Conservation (phyloP, 768 basidiomycete species). For the Mycena latifolia region DNA sequence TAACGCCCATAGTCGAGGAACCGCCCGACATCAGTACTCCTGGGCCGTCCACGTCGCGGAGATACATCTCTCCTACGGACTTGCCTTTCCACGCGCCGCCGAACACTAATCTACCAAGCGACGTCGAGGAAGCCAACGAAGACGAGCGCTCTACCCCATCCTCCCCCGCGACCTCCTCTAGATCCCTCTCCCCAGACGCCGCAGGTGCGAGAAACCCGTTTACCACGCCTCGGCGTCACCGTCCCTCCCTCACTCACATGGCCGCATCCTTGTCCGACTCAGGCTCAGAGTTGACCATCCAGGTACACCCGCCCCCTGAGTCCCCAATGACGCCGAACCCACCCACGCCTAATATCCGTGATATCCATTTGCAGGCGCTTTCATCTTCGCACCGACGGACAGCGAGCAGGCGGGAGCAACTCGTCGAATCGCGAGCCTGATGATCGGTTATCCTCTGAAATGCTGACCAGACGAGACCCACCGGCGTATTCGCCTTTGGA, state of each 20-base stretch:
- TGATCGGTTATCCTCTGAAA: constrained; percentile 49
- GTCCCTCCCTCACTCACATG: constrained; percentile 77
- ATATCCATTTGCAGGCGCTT: constrained; percentile 84
- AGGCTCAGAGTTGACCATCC: constrained; percentile 77
- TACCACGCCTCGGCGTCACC: constrained; percentile 77
- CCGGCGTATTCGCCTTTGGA: constrained; percentile 93
- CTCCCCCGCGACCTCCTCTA: constrained; percentile 60
- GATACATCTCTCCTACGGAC: constrained; percentile 75
- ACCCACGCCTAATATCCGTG: constrained; percentile 86
- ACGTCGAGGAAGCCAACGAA: constrained; percentile 43
- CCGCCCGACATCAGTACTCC: constrained; percentile 58
- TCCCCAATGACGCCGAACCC: constrained; percentile 85
- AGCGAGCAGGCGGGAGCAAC: constrained; percentile 47
- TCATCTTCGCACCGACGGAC: constrained; percentile 54
- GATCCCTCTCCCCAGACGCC: constrained; percentile 72
- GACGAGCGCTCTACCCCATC: constrained; percentile 45
- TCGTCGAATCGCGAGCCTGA: constrained; percentile 38
- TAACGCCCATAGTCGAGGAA: constrained; percentile 82
- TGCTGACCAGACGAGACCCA: constrained; percentile 72
- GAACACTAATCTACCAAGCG: constrained; percentile 58
- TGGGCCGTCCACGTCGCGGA: constrained; percentile 61
- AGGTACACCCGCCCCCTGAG: constrained; percentile 83
- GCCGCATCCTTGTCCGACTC: constrained; percentile 68
- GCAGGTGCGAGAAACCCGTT: constrained; percentile 90
- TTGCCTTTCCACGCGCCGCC: constrained; percentile 69